Percentiles rank a stretch among this genome's conserved stretches.
These are phyloP conservation scores for Fusarium buharicum DNA, from an alignment of 2,329 filamentous ascomycete genomes.

Conservation along the genomic window DNA sequence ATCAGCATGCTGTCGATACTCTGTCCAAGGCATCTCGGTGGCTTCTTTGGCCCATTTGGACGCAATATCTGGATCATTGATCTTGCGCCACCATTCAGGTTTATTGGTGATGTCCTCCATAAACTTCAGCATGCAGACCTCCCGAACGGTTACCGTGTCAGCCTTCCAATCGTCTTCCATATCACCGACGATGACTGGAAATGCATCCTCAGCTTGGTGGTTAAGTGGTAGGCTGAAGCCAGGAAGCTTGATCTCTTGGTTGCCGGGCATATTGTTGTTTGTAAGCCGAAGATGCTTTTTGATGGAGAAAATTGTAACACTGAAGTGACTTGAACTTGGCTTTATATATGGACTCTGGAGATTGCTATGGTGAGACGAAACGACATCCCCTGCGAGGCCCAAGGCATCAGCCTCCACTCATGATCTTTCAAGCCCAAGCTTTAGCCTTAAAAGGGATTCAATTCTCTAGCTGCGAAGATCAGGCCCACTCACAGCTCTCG, in stretches of 20 bases:
- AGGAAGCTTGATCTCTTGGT: slow-evolving; percentile 33
- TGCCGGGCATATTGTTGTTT: slow-evolving; percentile 9
- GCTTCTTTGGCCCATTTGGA: slow-evolving; percentile 47
- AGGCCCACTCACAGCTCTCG: background rate
- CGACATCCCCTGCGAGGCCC: slow-evolving; percentile 3
- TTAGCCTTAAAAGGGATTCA: no score
- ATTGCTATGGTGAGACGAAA: background rate
- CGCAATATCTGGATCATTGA: slow-evolving; percentile 42
- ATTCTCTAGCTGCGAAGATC: background rate
- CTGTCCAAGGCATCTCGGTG: slow-evolving; percentile 46
- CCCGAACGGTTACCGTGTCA: slow-evolving; percentile 45
- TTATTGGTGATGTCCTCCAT: slow-evolving; percentile 51
- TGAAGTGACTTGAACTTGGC: background rate
- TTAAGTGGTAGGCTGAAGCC: slow-evolving; percentile 45
- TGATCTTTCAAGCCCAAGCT: background rate
- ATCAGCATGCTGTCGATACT: slow-evolving; percentile 36
- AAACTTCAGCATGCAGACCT: slow-evolving; percentile 49
- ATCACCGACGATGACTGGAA: slow-evolving; percentile 36
- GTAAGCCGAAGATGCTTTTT: background rate
- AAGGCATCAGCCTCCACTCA: slow-evolving; percentile 20
- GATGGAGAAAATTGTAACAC: no score
- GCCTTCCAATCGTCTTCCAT: slow-evolving; percentile 38
- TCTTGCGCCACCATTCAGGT: slow-evolving; percentile 51
- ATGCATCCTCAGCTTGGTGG: slow-evolving; percentile 18
- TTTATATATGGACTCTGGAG: background rate